Base-by-base conservation (phyloP, 345 rosid species). In the Dipteronia sinensis region DNA sequence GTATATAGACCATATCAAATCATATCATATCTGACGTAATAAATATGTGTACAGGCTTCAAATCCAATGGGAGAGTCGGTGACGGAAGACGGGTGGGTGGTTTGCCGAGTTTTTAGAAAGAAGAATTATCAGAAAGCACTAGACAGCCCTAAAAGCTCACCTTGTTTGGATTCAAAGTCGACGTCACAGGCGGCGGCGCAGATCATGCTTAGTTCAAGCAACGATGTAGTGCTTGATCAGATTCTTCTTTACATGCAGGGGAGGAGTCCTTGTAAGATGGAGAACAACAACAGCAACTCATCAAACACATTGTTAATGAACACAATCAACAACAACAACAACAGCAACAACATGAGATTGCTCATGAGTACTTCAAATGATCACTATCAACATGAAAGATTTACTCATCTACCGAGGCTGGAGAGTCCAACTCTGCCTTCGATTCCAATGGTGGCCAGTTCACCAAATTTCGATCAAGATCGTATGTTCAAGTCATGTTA, bases 71-170 rank as follows among this genome's bases (percentile, higher is more conserved):
- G 89, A 51, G 98, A 96, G 40, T 71, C 83, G 9, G 62, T 71
- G 71, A 53, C 85, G 23, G 99, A 96, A 84, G 99, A 96, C 67
- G 98, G 99, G 2, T 96, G 98, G 99, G 99, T 96, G 77, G 92
- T 96, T 70, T 94, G 98, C 83, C 90, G 99, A 10, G 94, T 94
- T 2, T 96, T 96, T 74, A 88, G 88, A 85, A 96, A 96, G 89
- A 96, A 94, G 83, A 94, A 93, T 81, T 88, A 91, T 77, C 97
- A 90, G 82, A 96, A 94, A 90, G 67, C 85, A 82, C 87, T 92
- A 42, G 98, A 92, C 62, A 90, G 89, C 80, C 94, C 97, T 25
- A 90, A 85, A 67, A 85, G 83, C 71, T 80, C 90, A 10, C 75
- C 89, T 82, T 84, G 83, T 17, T 65, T 83, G 83, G 90, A 91